Conservation (phyloP, 2,329 filamentous ascomycete species). For the Aureobasidium subglaciale region DNA sequence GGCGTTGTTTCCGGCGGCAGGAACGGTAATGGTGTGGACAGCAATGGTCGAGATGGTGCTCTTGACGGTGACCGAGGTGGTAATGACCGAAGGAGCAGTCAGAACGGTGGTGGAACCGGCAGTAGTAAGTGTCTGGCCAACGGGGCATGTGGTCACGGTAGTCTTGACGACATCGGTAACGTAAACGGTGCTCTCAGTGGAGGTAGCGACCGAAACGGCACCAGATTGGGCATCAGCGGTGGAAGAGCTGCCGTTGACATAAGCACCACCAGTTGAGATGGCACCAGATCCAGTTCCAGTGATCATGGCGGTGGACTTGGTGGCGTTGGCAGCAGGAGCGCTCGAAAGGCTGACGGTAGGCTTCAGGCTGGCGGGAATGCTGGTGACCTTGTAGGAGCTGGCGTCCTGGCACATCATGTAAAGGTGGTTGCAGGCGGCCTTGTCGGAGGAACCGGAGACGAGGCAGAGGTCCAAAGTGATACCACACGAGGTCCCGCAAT, state of each 20-base stretch:
- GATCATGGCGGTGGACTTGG: background rate
- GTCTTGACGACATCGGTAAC: constrained; percentile 21
- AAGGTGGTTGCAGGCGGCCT: background rate
- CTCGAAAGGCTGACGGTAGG: background rate
- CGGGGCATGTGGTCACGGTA: constrained; percentile 33
- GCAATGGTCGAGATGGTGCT: background rate
- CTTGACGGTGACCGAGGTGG: background rate
- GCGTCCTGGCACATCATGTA: background rate
- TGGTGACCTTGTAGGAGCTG: background rate
- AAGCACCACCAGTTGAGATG: background rate
- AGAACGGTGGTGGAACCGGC: background rate
- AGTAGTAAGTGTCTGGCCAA: constrained; percentile 11
- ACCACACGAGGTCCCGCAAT: background rate
- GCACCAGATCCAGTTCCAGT: background rate
- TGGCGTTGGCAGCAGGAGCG: background rate
- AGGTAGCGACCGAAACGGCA: background rate
- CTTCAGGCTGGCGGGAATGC: constrained; percentile 9
- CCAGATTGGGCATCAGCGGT: background rate
- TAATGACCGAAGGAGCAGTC: constrained; percentile 6
- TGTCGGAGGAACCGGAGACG: background rate
- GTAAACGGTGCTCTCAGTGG: constrained; percentile 9
- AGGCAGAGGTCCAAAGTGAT: background rate
- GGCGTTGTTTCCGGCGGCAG: constrained; percentile 3
- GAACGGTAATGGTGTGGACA: constrained; percentile 3
- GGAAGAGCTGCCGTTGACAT: background rate